phyloP scores from a whole-genome alignment of 2,329 filamentous ascomycete genomes.

The Colletotrichum sp. region DNA sequence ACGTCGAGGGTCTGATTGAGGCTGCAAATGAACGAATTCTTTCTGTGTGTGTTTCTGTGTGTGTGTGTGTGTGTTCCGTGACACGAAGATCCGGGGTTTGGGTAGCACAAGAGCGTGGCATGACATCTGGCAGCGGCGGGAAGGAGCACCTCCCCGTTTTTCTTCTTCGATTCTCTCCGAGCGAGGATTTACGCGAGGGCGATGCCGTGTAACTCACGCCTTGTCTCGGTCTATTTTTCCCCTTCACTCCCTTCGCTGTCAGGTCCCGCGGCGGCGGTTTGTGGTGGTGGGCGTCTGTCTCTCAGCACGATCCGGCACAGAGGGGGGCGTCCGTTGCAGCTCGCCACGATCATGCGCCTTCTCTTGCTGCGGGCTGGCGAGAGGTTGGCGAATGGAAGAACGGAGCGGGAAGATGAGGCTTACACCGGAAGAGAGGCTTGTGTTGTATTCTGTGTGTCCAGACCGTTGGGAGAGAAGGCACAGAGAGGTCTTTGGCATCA shows the following conservation, averaged over 20 bases:
- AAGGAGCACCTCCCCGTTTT: background rate
- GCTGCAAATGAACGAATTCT: background rate
- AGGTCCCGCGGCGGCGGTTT: background rate
- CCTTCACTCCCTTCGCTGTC: background rate
- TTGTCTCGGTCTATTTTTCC: background rate
- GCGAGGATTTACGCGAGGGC: background rate
- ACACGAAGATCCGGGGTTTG: constrained; percentile 9
- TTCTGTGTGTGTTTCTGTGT: background rate
- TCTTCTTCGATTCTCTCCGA: background rate
- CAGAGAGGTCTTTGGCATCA: background rate
- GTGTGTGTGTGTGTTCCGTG: background rate
- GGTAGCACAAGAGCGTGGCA: background rate
- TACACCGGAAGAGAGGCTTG: background rate
- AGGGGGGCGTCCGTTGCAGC: background rate
- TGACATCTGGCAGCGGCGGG: background rate
- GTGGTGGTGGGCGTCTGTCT: background rate
- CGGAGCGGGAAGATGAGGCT: background rate
- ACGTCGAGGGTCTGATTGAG: background rate
- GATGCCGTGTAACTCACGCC: background rate
- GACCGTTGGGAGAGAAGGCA: background rate
- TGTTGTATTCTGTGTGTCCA: background rate
- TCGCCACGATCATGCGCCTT: background rate
- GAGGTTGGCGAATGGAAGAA: background rate
- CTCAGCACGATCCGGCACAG: background rate
- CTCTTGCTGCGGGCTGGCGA: background rate